Evolutionary conservation across 139 green algal species (phyloP).

Genomic region (Micromonas commoda): DNA sequence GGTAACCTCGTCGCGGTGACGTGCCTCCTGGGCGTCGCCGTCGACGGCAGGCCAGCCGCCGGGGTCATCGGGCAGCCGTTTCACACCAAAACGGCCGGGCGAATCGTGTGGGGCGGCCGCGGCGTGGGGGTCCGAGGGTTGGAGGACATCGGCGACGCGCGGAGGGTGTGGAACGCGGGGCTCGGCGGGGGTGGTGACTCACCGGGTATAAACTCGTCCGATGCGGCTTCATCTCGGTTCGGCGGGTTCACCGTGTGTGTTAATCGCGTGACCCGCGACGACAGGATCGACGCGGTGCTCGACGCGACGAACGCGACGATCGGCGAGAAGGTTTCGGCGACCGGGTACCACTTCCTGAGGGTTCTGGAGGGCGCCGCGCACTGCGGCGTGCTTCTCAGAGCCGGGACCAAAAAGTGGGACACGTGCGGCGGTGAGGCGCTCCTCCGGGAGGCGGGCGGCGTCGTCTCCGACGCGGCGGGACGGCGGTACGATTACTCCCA

Average conservation of each 20-base stretch:
- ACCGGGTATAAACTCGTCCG: neutral
- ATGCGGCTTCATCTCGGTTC: too few species aligned
- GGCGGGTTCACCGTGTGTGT: neutral
- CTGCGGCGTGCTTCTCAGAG: conserved; percentile 16
- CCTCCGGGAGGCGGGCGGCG: conserved; percentile 10
- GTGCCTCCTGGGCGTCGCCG: conserved; percentile 23
- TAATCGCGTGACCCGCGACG: conserved; percentile 3
- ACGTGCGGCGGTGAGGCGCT: conserved; percentile 34
- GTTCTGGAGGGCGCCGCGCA: conserved; percentile 30
- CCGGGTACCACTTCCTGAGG: conserved; percentile 26
- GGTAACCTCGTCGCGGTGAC: conserved; percentile 19
- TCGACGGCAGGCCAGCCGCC: conserved; percentile 24
- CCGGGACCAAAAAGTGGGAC: conserved; percentile 34
- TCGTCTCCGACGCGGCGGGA: conserved; percentile 24
- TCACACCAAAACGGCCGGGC: neutral
- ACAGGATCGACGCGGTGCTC: conserved; percentile 1
- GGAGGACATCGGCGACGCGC: too few species aligned
- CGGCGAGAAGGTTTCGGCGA: conserved; percentile 9
- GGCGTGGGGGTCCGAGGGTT: conserved; percentile 23
- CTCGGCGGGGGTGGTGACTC: neutral
- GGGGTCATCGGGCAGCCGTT: conserved; percentile 35
- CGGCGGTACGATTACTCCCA: conserved; percentile 26
- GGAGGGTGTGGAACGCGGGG: too few species aligned
- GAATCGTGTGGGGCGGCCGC: conserved; percentile 27
- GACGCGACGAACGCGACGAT: neutral